phyloP scores from a whole-genome alignment of 2,329 filamentous ascomycete genomes.

The Scorias spongiosa region DNA sequence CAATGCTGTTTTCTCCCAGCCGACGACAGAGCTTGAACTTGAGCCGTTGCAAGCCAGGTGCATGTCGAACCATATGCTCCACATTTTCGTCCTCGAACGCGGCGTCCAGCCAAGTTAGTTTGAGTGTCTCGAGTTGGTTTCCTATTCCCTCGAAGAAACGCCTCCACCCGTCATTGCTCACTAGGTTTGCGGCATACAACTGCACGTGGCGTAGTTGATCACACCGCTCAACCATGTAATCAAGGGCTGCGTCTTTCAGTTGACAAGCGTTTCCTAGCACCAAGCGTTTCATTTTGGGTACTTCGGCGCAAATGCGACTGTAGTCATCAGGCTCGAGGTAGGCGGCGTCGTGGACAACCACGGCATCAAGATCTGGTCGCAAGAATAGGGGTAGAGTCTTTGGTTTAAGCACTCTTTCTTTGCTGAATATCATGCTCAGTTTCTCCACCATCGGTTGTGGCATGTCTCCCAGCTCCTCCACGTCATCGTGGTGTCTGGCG shows the following conservation, averaged over 20 bases:
- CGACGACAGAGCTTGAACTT: constrained; percentile 73
- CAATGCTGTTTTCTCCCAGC: constrained; percentile 50
- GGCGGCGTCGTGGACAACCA: constrained; percentile 47
- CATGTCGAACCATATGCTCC: constrained; percentile 44
- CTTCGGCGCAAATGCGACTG: constrained; percentile 62
- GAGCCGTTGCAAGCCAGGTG: constrained; percentile 54
- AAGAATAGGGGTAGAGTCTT: constrained; percentile 35
- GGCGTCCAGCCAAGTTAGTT: constrained; percentile 71
- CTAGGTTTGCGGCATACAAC: constrained; percentile 69
- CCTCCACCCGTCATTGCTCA: constrained; percentile 63
- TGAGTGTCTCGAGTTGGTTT: constrained; percentile 47
- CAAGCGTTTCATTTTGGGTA: constrained; percentile 52
- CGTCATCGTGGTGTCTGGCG: constrained; percentile 45
- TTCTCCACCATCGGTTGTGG: constrained; percentile 41
- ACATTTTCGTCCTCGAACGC: constrained; percentile 63
- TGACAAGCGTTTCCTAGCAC: constrained; percentile 77
- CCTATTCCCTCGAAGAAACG: constrained; percentile 54
- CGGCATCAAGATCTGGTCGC: constrained; percentile 36
- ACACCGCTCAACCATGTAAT: constrained; percentile 62
- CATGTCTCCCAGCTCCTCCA: constrained; percentile 50
- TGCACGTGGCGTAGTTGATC: constrained; percentile 57
- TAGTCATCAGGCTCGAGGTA: constrained; percentile 64
- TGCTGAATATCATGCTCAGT: constrained; percentile 48
- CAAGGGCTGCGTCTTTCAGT: constrained; percentile 71
- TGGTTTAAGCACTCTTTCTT: constrained; percentile 42